A percentile compares a stretch with the other conserved stretches of the same genome.
phyloP scores from a whole-genome alignment of 345 rosid genomes.

The Cardamine occulta region DNA sequence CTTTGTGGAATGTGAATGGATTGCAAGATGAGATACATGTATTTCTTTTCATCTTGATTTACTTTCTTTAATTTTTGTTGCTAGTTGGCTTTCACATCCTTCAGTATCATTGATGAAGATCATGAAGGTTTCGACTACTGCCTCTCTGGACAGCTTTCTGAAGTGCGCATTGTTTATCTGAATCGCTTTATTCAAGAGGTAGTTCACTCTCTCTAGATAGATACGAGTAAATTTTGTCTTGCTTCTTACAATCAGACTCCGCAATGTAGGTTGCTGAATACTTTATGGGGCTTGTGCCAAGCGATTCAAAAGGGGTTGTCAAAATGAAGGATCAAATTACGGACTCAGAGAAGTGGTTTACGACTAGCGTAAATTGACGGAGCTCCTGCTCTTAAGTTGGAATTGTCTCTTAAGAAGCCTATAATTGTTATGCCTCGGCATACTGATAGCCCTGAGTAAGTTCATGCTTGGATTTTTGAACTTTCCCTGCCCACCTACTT shows the following conservation, averaged over 20 bases:
- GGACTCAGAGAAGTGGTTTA: conserved; percentile 88
- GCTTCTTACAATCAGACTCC: conserved; percentile 44
- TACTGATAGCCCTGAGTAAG: conserved; percentile 93
- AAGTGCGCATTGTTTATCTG: conserved; percentile 92
- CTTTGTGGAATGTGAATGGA: neutral
- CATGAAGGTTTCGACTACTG: conserved; percentile 86
- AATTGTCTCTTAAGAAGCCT: conserved; percentile 88
- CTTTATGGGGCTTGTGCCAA: conserved; percentile 92
- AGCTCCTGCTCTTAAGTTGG: conserved; percentile 90
- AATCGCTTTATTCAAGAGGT: conserved; percentile 99
- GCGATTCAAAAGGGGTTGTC: conserved; percentile 63
- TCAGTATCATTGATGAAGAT: conserved; percentile 82
- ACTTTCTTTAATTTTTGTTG: conserved; percentile 13
- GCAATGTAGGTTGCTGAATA: conserved; percentile 70
- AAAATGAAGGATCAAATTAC: conserved; percentile 85
- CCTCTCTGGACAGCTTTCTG: conserved; percentile 92
- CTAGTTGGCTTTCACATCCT: conserved; percentile 85
- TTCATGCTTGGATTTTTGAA: conserved; percentile 36
- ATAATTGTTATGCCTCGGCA: conserved; percentile 94
- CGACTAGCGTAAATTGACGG: conserved; percentile 90
- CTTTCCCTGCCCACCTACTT: neutral
- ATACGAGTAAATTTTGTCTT: conserved; percentile 26
- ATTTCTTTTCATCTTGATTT: conserved; percentile 10
- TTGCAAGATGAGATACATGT: neutral
- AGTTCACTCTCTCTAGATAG: conserved; percentile 35